Percentiles rank a stretch among this genome's conserved stretches.
phyloP scores from a whole-genome alignment of 305 asterid genomes.

The Ruellia speciosa region DNA sequence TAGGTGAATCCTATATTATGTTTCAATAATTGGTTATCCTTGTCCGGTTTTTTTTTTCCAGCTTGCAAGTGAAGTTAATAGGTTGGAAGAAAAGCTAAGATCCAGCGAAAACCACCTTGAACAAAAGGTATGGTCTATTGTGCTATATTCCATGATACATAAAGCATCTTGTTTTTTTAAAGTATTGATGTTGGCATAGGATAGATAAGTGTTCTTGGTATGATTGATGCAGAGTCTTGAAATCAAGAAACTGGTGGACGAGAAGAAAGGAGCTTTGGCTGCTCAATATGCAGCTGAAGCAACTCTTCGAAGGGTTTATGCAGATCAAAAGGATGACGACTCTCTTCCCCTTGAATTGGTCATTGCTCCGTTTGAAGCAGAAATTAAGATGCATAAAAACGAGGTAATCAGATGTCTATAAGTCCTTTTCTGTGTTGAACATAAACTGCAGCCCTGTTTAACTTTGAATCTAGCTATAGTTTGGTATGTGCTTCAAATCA shows the following conservation, averaged over 20 bases:
- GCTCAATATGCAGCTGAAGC: slow-evolving; percentile 94
- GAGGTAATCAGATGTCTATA: slow-evolving; percentile 44
- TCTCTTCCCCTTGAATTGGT: slow-evolving; percentile 53
- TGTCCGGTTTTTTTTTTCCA: slow-evolving; percentile 21
- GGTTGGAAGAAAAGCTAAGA: slow-evolving; percentile 54
- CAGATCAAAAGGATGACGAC: slow-evolving; percentile 65
- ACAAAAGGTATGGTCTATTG: slow-evolving; percentile 47
- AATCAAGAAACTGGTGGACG: slow-evolving; percentile 49
- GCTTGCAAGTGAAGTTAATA: slow-evolving; percentile 51
- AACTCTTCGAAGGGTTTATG: slow-evolving; percentile 74
- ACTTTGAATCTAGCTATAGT: not conserved
- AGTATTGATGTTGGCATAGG: not conserved
- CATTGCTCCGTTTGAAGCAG: slow-evolving; percentile 92
- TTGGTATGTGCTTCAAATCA: not conserved
- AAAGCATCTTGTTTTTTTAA: not conserved
- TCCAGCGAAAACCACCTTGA: slow-evolving; percentile 41
- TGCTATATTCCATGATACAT: not conserved
- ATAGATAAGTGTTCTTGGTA: slow-evolving; percentile 11
- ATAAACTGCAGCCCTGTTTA: not conserved
- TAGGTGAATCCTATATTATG: not conserved
- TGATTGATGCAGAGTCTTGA: slow-evolving; percentile 62
- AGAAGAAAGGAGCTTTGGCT: slow-evolving; percentile 64
- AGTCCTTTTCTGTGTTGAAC: not conserved
- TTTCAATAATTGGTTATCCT: not conserved
- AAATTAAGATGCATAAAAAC: slow-evolving; percentile 65